phyloP scores from a whole-genome alignment of 306 rosid species.

The Cercis canadensis region DNA sequence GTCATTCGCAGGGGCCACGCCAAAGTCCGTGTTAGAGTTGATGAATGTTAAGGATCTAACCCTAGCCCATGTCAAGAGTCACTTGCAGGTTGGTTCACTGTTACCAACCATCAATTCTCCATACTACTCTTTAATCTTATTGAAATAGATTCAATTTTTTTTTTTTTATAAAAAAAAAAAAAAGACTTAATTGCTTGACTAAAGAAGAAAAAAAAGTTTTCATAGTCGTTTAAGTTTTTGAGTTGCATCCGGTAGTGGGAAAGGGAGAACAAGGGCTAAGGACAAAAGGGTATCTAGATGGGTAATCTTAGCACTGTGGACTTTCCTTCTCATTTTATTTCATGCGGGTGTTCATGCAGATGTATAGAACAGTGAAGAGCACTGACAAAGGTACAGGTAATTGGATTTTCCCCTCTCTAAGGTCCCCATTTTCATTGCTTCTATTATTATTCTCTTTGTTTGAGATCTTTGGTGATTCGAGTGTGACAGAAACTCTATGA shows the following conservation, averaged over 20 bases:
- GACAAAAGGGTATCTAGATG: conserved; percentile 69
- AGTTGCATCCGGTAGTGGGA: conserved; percentile 52
- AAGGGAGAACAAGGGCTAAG: conserved; percentile 55
- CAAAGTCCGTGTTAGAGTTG: conserved; percentile 90
- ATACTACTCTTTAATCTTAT: conserved; percentile 36
- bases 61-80: conserved; percentile 98
- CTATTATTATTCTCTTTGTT: conserved; percentile 59
- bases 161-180: not conserved
- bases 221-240: not conserved
- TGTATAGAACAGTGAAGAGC: conserved; percentile 99
- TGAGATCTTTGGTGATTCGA: conserved; percentile 43
- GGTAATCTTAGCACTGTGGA: conserved; percentile 46
- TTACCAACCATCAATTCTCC: conserved; percentile 33
- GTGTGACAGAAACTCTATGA: conserved; percentile 55
- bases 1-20: conserved; percentile 76
- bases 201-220: not conserved
- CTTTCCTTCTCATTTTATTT: conserved; percentile 40
- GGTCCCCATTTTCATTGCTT: conserved; percentile 41
- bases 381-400: conserved; percentile 84
- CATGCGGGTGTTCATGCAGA: conserved; percentile 69
- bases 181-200: no score
- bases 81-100: conserved; percentile 83
- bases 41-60: conserved; percentile 96
- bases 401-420: conserved; percentile 42
- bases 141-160: conserved; percentile 35